Evolutionary conservation across 129 eudicot genomes (phyloP), one percentile per base, ranked within the genome.

Genomic region (Flaveria linearis): DNA sequence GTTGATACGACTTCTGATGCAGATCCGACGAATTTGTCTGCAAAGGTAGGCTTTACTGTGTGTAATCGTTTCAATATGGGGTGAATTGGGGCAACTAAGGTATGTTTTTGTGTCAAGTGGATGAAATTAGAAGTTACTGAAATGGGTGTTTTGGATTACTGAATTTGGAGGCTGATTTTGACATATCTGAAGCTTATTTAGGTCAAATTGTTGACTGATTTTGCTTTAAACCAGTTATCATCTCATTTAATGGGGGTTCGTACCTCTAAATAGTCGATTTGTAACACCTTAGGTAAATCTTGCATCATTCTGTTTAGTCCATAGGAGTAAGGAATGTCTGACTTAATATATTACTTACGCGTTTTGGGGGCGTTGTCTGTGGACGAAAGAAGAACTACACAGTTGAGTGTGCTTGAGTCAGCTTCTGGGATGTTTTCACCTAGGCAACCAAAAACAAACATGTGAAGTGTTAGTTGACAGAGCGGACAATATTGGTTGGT

Each of bases 21-120:
- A 56, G 82, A 78, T 78, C 82, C 69, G 50, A 70, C 28, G 52
- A 60, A 68, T 30, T 70, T 63, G 3, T 26, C 76, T 58, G 58
- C 76, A 10, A 78, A 78, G 76, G 82, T 78, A 69, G 20, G n/a
- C 42, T 28, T 61, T 0, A 13, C 5, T 22, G 67, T 26, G 6
- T 36, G 41, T 36, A 36, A 36, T 36, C 41, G 41, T 36, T 26
- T 61, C 41, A 61, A 26, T 61, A 42, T 26, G 42, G 67, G 67
- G 0, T 25, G 41, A 25, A 60, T 12, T 60, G 67, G 26, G 23
- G 66, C 2, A 36, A 36, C 5, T 36, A 36, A 36, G 41, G 41
- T 5, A 36, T 36, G 41, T 36, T 5, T 36, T 7, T 11, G 9
- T 60, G 36, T 23, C 12, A 23, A 39, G 13, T 12, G 2, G 28